phyloP scores from a whole-genome alignment of 495 filamentous ascomycete species.

The Filosporella fistucella region DNA sequence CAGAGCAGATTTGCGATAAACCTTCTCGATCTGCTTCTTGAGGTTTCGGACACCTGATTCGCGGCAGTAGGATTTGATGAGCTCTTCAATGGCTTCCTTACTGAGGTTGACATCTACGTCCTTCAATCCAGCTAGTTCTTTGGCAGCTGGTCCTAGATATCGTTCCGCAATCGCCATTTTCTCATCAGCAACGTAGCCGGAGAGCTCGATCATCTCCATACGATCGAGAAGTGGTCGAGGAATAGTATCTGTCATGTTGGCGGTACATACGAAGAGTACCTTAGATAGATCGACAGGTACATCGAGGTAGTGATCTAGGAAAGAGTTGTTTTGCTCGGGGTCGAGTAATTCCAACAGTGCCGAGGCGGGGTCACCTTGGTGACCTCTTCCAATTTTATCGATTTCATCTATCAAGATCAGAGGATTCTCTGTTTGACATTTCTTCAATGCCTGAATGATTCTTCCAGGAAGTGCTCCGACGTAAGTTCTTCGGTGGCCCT shows the following conservation, averaged over 20 bases:
- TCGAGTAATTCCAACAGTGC: constrained; percentile 93
- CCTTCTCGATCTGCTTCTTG: constrained; percentile 99
- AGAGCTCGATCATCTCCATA: constrained; percentile 97
- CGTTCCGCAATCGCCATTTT: constrained; percentile 98
- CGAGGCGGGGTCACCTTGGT: constrained; percentile 94
- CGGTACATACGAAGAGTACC: constrained; percentile 98
- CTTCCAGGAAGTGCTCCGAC: constrained; percentile 94
- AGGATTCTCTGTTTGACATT: constrained; percentile 98
- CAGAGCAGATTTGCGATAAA: constrained; percentile 94
- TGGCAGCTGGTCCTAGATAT: constrained; percentile 87
- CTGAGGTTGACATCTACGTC: constrained; percentile 81
- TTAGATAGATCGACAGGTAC: constrained; percentile 97
- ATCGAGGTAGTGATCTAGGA: constrained; percentile 98
- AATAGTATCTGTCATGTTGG: constrained; percentile 98
- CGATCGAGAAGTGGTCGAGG: constrained; percentile 90
- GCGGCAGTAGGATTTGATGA: constrained; percentile 98
- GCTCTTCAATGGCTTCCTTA: constrained; percentile 83
- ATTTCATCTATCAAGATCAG: constrained; percentile 95
- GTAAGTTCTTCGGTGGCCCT: constrained; percentile 95
- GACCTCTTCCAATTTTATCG: constrained; percentile 94
- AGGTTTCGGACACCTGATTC: constrained; percentile 96
- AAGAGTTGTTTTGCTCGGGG: constrained; percentile 95
- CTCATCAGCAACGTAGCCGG: constrained; percentile 95
- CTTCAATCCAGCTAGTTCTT: constrained; percentile 86
- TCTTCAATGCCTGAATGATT: constrained; percentile 98